phyloP scores from a whole-genome alignment of 2,329 filamentous ascomycete species.

The Colletotrichum nymphaeae region DNA sequence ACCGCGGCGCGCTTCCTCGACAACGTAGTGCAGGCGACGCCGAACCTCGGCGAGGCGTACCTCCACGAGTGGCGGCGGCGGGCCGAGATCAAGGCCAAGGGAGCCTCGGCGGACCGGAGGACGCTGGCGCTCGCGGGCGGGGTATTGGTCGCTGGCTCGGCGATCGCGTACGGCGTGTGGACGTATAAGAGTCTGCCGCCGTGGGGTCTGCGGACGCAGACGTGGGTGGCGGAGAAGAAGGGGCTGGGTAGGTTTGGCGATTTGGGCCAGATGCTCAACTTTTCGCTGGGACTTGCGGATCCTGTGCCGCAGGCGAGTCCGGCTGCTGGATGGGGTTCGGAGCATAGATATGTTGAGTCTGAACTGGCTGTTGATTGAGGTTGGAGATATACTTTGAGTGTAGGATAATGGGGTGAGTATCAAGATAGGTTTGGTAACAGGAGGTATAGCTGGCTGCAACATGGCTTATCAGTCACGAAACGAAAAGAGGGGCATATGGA shows the following conservation, averaged over 20 bases:
- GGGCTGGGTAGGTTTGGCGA: conserved; percentile 58
- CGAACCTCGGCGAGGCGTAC: conserved; percentile 50
- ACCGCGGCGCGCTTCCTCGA: conserved; percentile 47
- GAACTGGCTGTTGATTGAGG: conserved; percentile 30
- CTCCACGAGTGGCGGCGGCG: conserved; percentile 50
- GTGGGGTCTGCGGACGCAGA: conserved; percentile 57
- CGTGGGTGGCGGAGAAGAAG: conserved; percentile 51
- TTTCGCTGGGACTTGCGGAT: conserved; percentile 34
- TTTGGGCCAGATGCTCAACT: conserved; percentile 56
- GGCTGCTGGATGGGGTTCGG: conserved; percentile 13
- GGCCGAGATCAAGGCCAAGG: conserved; percentile 46
- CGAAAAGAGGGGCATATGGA: background rate
- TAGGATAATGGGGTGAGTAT: background rate
- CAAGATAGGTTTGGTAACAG: background rate
- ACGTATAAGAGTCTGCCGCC: conserved; percentile 55
- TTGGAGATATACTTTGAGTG: background rate
- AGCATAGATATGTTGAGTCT: conserved; percentile 34
- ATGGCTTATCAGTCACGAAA: too few relatives aligned
- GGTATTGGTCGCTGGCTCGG: conserved; percentile 50
- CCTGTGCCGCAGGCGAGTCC: conserved; percentile 14
- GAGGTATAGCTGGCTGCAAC: background rate
- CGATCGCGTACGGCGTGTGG: conserved; percentile 51
- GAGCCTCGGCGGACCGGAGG: conserved; percentile 39
- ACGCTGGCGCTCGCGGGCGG: conserved; percentile 46
- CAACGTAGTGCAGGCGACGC: conserved; percentile 48